A percentile compares a stretch with the other conserved stretches of the same genome.
These are phyloP conservation scores for Gossypium australe DNA, from an alignment of 345 rosid genomes.

Conservation along the genomic window DNA sequence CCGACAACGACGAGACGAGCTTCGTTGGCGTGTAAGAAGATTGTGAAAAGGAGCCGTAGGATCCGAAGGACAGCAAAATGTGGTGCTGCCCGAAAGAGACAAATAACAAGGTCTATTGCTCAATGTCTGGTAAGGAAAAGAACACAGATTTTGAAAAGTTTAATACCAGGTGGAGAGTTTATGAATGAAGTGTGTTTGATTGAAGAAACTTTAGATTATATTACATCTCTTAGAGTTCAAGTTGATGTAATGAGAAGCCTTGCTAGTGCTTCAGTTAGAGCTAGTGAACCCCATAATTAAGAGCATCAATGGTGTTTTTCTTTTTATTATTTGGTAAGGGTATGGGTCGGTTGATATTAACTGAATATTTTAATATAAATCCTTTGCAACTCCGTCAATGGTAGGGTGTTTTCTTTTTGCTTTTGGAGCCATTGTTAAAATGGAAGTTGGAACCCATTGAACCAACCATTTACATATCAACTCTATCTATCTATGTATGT, in stretches of 20 bases:
- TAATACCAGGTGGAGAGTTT: constrained; percentile 71
- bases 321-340: no score
- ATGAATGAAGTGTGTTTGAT: constrained; percentile 54
- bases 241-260: constrained; percentile 70
- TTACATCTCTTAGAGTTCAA: constrained; percentile 65
- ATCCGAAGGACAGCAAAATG: constrained; percentile 21
- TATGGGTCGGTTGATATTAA: no score
- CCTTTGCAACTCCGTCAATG: no score
- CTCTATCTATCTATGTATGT: not conserved
- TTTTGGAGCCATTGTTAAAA: not conserved
- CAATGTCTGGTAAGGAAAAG: constrained; percentile 50
- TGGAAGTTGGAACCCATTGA: constrained; percentile 18
- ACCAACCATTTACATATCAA: constrained; percentile 28
- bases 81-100: not conserved
- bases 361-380: no score
- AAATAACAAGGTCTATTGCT: constrained; percentile 22
- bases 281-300: constrained; percentile 15
- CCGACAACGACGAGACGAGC: constrained; percentile 20
- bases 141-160: constrained; percentile 49
- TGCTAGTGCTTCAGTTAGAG: constrained; percentile 31
- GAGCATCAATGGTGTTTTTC: constrained; percentile 12
- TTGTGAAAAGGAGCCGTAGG: constrained; percentile 41
- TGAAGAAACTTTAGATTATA: constrained; percentile 83
- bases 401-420: not conserved
- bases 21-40: constrained; percentile 34